Base-by-base conservation (phyloP, 495 filamentous ascomycete genomes). In the Annulohypoxylon moriforme region DNA sequence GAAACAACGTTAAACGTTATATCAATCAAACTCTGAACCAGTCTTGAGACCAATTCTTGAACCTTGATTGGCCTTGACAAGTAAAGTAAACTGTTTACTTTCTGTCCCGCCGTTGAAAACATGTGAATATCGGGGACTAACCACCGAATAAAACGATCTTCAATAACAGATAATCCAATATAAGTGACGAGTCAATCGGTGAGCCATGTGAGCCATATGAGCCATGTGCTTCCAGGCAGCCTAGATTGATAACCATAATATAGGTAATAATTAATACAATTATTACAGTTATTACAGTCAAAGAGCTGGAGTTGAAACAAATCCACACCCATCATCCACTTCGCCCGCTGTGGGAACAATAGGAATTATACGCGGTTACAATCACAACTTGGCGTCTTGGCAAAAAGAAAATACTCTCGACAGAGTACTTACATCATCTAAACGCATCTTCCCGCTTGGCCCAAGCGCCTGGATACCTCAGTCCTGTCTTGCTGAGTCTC, bases 351-450 rank as follows among this genome's bases (percentile, higher is more conserved):
- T 56, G 60, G 64, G 47, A 64, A 65, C 55, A 68, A 64, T 60
- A 64, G 25, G 47, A 33, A 68, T 46, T 64, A 22, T 60, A 24
- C 34, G n/a, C 70, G 64, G 70, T 73, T 73, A 62, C 60, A 64
- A 47, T 73, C 65, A 73, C 65, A 69, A 47, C 53, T 73, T 73
- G 55, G 65, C 65, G 33, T 36, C 65, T 73, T 68, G 81, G 83
- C 25, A 80, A 81, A 44, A 14, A 42, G 65, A 69, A 49, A 70
- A 31, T 11, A 52, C 47, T 52, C 47, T 36, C 57, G 20, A 29
- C 9, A 44, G 22, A 31, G n/a, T 11, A 44, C 25, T 25, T 36
- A 14, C 8, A 16, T 20, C 49, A 38, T 20, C 71, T 47, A 79
- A 82, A 55, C 74, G 81, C 44, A 58, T 74, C 71, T 58, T 66